A percentile compares a stretch with the other conserved stretches of the same genome.
Evolutionary conservation across 1,139 yeast genomes (phyloP).

Genomic region (Lodderomyces jiufengensis): DNA sequence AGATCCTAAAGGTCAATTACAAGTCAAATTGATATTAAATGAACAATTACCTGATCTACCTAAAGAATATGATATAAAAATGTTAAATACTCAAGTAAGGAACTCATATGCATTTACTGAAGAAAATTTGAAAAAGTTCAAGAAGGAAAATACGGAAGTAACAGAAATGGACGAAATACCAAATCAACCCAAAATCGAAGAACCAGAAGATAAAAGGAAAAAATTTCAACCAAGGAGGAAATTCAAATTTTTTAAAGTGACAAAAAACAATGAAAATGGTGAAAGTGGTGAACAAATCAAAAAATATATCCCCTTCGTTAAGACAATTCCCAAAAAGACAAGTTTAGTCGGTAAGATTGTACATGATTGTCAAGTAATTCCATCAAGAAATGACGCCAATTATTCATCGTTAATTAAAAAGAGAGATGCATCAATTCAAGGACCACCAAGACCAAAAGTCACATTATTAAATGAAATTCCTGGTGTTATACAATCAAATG

Average conservation of each 20-base stretch:
- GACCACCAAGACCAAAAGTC: slow-evolving; percentile 61
- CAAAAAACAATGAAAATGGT: slow-evolving; percentile 18
- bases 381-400: slow-evolving; percentile 68
- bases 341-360: slow-evolving; percentile 81
- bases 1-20: slow-evolving; percentile 40
- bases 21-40: slow-evolving; percentile 57
- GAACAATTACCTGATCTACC: slow-evolving; percentile 52
- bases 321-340: slow-evolving; percentile 83
- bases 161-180: slow-evolving; percentile 50
- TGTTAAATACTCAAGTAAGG: slow-evolving; percentile 73
- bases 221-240: slow-evolving; percentile 22
- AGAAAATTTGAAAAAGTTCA: slow-evolving; percentile 69
- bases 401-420: slow-evolving; percentile 48
- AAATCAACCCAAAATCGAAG: slow-evolving; percentile 24
- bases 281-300: slow-evolving; percentile 21
- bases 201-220: slow-evolving; percentile 28
- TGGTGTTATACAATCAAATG: slow-evolving; percentile 81
- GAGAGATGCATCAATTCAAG: slow-evolving; percentile 47
- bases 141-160: slow-evolving; percentile 52
- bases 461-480: slow-evolving; percentile 79
- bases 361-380: slow-evolving; percentile 89
- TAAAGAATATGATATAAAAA: slow-evolving; percentile 74
- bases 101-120: slow-evolving; percentile 92
- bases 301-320: slow-evolving; percentile 65
- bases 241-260: slow-evolving; percentile 29